These are phyloP conservation scores for Pseudocercospora musae DNA, from an alignment of 2,329 filamentous ascomycete genomes.

Conservation along the genomic window DNA sequence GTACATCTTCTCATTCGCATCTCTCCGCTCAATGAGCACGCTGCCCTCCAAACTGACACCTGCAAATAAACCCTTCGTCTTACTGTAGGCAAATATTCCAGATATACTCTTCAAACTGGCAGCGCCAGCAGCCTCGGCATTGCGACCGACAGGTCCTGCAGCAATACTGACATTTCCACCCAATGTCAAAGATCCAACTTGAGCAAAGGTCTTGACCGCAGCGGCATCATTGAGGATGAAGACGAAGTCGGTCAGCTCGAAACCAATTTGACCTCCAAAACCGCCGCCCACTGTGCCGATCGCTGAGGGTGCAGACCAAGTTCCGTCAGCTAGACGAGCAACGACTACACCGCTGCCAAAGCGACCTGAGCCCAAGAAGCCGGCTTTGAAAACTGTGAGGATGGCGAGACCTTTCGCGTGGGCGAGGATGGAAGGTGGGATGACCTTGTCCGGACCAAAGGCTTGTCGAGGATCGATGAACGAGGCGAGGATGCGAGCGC, in stretches of 20 bases:
- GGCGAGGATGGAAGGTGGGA: conserved; percentile 82
- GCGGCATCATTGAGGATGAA: conserved; percentile 93
- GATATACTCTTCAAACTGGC: conserved; percentile 86
- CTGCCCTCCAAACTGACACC: conserved; percentile 93
- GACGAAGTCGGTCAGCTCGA: conserved; percentile 90
- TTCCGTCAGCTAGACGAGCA: conserved; percentile 70
- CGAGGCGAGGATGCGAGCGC: conserved; percentile 88
- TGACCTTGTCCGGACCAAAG: conserved; percentile 95
- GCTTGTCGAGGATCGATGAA: conserved; percentile 92
- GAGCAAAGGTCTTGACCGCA: conserved; percentile 90
- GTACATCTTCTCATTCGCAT: conserved; percentile 97
- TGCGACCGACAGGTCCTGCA: conserved; percentile 87
- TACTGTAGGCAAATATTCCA: conserved; percentile 94
- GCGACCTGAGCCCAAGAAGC: conserved; percentile 77
- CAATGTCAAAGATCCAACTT: conserved; percentile 84
- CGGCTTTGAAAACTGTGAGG: conserved; percentile 81
- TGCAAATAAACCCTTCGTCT: conserved; percentile 95
- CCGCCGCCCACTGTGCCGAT: conserved; percentile 78
- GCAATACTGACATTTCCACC: conserved; percentile 96
- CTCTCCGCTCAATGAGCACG: conserved; percentile 87
- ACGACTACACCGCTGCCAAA: conserved; percentile 82
- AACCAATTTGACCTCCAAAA: conserved; percentile 81
- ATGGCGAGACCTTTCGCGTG: conserved; percentile 90
- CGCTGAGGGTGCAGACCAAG: conserved; percentile 77
- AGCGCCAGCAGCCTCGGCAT: conserved; percentile 92